These are phyloP conservation scores for Heteromeles arbutifolia DNA, from an alignment of 306 rosid genomes.

Conservation along the genomic window DNA sequence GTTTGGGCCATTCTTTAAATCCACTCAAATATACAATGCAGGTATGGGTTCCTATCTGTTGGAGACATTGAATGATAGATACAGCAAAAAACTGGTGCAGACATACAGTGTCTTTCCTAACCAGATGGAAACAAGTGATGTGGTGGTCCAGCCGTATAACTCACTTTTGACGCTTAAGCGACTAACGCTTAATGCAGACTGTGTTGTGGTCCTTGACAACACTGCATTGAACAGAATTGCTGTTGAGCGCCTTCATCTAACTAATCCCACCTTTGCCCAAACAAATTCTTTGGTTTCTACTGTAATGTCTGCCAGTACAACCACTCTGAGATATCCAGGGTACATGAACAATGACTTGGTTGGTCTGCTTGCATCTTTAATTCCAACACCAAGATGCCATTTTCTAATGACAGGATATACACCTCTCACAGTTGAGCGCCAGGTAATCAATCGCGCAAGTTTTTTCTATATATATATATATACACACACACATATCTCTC, in stretches of 20 bases:
- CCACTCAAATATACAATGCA: constrained; percentile 19
- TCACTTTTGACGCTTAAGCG: constrained; percentile 95
- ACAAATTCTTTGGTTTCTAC: constrained; percentile 97
- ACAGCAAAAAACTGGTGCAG: constrained; percentile 97
- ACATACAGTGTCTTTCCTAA: constrained; percentile 98
- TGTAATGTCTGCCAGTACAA: constrained; percentile 98
- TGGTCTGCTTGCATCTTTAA: constrained; percentile 95
- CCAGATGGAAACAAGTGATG: constrained; percentile 99
- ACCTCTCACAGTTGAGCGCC: constrained; percentile 95
- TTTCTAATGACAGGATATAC: constrained; percentile 99
- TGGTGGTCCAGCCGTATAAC: constrained; percentile 98
- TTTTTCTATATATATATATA: background rate
- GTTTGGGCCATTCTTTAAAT: background rate
- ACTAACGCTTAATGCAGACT: constrained; percentile 91
- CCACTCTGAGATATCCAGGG: constrained; percentile 96
- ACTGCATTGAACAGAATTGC: constrained; percentile 96
- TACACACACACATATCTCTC: no score
- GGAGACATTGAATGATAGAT: constrained; percentile 96
- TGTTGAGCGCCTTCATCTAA: constrained; percentile 94
- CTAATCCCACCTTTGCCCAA: constrained; percentile 96
- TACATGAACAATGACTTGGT: constrained; percentile 99
- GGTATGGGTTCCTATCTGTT: constrained; percentile 96
- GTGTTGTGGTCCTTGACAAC: constrained; percentile 98
- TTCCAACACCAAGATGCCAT: constrained; percentile 98
- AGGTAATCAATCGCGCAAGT: constrained; percentile 38